Conservation (phyloP, 164 flowering plant species). For the Berberis vulgaris region DNA sequence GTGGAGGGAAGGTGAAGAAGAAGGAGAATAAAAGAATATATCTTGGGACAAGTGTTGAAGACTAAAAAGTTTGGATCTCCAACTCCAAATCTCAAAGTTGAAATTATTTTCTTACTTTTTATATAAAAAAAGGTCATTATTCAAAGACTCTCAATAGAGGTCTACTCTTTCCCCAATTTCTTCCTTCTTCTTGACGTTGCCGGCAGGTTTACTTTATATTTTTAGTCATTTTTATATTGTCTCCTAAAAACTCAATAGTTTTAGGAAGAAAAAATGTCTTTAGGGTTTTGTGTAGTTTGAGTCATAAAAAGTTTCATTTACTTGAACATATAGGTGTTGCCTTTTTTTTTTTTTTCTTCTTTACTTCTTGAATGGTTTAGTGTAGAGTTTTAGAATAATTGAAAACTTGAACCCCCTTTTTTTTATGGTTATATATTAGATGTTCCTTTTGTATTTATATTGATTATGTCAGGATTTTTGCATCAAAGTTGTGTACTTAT, state of each 20-base stretch:
- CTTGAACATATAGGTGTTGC: not conserved
- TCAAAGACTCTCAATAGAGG: no score
- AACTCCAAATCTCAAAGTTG: no score
- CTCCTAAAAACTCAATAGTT: not conserved
- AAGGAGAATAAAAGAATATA: not conserved
- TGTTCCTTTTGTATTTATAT: no score
- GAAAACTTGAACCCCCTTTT: no score
- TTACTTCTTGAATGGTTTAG: no score
- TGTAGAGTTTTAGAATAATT: no score
- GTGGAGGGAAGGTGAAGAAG: not conserved
- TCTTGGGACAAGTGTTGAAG: not conserved
- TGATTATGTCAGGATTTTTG: no score
- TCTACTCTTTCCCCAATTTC: not conserved
- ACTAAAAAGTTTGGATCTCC: not conserved
- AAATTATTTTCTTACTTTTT: no score
- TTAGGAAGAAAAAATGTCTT: not conserved
- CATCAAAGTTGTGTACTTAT: no score
- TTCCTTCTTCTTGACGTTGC: slow-evolving; percentile 3
- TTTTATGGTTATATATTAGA: no score
- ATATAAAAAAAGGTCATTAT: no score
- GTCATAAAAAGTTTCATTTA: not conserved
- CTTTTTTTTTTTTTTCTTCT: no score
- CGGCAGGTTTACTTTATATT: slow-evolving; percentile 1
- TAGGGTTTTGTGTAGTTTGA: not conserved
- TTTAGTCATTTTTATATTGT: not conserved